phyloP scores from a whole-genome alignment of 106 monocot species.

The Acanthochlamys bracteata region DNA sequence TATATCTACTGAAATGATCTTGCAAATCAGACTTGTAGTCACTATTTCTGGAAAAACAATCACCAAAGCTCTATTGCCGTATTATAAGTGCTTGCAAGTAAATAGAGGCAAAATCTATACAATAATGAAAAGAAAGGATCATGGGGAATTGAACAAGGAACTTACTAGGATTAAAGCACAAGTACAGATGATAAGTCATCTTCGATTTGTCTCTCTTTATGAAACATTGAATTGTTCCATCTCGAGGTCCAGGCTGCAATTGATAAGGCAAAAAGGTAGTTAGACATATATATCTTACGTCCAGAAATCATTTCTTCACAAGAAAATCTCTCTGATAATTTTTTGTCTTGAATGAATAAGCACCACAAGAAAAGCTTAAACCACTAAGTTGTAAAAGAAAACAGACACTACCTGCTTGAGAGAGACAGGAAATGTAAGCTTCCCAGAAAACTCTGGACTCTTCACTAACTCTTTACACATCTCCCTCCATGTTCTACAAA shows the following conservation, averaged over 20 bases:
- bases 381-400: neutral
- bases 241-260: slow-evolving; percentile 34
- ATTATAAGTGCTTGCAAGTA: neutral
- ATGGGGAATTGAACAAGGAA: neutral
- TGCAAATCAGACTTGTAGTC: too few species aligned
- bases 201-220: slow-evolving; percentile 52
- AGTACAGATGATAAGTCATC: slow-evolving; percentile 35
- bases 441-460: slow-evolving; percentile 40
- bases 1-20: too few species aligned
- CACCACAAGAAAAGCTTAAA: neutral
- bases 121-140: neutral
- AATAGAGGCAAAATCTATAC: too few species aligned
- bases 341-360: neutral
- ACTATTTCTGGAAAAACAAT: neutral
- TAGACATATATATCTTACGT: neutral
- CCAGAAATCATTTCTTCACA: neutral
- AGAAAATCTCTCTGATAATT: neutral
- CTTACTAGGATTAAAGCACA: slow-evolving; percentile 38
- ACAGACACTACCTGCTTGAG: slow-evolving; percentile 33
- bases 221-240: slow-evolving; percentile 43
- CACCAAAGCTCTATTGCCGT: neutral
- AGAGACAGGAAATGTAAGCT: slow-evolving; percentile 45
- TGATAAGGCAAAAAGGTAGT: neutral
- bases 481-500: slow-evolving; percentile 42
- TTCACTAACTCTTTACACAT: slow-evolving; percentile 47